Conservation (phyloP, 371 early-diverging fungal genomes). For the Lichtheimia ramosa region DNA sequence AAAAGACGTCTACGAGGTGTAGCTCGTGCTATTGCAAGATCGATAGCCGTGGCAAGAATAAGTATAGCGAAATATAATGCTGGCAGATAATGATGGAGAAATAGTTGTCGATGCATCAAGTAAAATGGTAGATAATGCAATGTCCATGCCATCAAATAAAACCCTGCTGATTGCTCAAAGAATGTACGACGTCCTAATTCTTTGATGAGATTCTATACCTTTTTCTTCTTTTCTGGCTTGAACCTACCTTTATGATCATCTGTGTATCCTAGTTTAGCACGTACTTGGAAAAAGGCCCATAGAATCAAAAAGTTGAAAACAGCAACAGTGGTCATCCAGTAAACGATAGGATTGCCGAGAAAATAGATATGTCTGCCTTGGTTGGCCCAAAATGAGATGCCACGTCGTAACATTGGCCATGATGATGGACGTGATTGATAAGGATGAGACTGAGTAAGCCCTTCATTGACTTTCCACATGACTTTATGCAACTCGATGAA, state of each 20-base stretch:
- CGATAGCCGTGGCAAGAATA: constrained; percentile 67
- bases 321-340: constrained; percentile 80
- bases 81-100: constrained; percentile 97
- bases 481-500: constrained; percentile 77
- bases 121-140: constrained; percentile 96
- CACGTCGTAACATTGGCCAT: constrained; percentile 86
- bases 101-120: constrained; percentile 92
- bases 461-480: constrained; percentile 86
- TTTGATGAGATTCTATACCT: background rate
- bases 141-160: constrained; percentile 84
- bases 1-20: constrained; percentile 25
- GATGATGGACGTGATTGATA: constrained; percentile 80
- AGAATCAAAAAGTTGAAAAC: constrained; percentile 62
- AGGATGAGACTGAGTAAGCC: constrained; percentile 83
- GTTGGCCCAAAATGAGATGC: constrained; percentile 90
- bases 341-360: constrained; percentile 95
- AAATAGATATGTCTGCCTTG: constrained; percentile 80
- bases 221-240: background rate
- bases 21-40: constrained; percentile 43
- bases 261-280: constrained; percentile 72
- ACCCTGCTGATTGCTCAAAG: constrained; percentile 72
- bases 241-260: constrained; percentile 59
- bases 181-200: constrained; percentile 22
- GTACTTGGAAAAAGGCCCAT: constrained; percentile 61
- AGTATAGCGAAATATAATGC: constrained; percentile 85